Evolutionary conservation across 192 early-diverging fungal species (phyloP).

Genomic region (Dissophora ornata): DNA sequence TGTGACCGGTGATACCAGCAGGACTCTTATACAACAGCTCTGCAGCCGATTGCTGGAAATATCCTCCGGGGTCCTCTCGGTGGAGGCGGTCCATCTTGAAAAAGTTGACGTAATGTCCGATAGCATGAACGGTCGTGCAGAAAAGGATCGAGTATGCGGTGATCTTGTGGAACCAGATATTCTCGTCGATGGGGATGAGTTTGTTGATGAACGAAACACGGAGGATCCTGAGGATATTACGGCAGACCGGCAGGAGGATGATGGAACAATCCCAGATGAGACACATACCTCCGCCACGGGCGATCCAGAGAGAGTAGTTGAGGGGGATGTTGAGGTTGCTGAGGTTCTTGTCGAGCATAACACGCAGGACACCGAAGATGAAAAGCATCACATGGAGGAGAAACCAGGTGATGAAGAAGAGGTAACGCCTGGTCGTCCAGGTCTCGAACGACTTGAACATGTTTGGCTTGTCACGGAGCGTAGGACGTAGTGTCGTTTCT

Average conservation of each 20-base stretch:
- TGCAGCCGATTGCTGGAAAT: slow-evolving; percentile 25
- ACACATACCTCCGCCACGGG: slow-evolving; percentile 69
- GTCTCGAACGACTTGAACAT: slow-evolving; percentile 49
- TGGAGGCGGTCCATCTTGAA: slow-evolving; percentile 43
- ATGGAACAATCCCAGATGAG: slow-evolving; percentile 65
- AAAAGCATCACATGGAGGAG: slow-evolving; percentile 59
- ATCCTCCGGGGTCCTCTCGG: neutral
- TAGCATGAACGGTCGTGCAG: slow-evolving; percentile 68
- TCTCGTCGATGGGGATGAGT: slow-evolving; percentile 81
- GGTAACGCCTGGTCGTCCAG: slow-evolving; percentile 44
- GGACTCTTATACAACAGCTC: slow-evolving; percentile 45
- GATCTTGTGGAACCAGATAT: slow-evolving; percentile 82
- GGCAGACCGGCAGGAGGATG: slow-evolving; percentile 68
- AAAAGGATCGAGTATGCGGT: slow-evolving; percentile 72
- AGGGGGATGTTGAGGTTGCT: slow-evolving; percentile 58
- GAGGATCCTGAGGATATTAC: slow-evolving; percentile 71
- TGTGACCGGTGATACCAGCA: slow-evolving; percentile 76
- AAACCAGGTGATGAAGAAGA: slow-evolving; percentile 53
- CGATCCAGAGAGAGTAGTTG: slow-evolving; percentile 61
- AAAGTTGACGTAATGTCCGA: slow-evolving; percentile 70
- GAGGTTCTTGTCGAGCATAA: slow-evolving; percentile 60
- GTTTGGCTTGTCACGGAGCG: too few relatives aligned
- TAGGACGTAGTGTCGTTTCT: too few relatives aligned
- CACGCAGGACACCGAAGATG: slow-evolving; percentile 63
- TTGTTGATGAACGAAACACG: slow-evolving; percentile 65